Conservation (phyloP, 306 rosid genomes). For the Prunus davidiana region DNA sequence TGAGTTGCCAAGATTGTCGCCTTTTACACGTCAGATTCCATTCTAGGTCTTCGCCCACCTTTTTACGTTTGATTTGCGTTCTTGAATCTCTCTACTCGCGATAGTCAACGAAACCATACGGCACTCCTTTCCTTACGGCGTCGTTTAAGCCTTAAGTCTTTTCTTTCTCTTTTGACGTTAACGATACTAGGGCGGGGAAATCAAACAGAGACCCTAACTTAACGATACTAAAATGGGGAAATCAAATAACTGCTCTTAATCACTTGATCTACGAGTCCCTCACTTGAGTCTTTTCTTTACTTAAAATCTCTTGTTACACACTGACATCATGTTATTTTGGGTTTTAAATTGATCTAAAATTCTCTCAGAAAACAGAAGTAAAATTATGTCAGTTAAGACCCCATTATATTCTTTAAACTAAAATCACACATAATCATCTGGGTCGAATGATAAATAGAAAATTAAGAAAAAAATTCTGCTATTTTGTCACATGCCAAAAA, state of each 20-base stretch:
- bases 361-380: too few species aligned
- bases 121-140: background rate
- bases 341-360: too few species aligned
- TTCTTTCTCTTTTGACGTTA: background rate
- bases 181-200: too few species aligned
- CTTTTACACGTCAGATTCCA: conserved; percentile 13
- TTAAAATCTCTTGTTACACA: too few species aligned
- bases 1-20: conserved; percentile 45
- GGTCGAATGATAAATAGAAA: background rate
- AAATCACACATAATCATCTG: background rate
- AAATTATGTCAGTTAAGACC: too few species aligned
- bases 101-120: conserved; percentile 4
- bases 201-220: too few species aligned
- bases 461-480: background rate
- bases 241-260: too few species aligned
- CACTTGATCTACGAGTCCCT: too few species aligned
- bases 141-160: background rate
- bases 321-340: too few species aligned
- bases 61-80: background rate
- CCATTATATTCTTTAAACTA: background rate
- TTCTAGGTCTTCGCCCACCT: background rate
- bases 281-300: too few species aligned
- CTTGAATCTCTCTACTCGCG: too few species aligned
- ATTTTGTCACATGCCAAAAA: background rate
- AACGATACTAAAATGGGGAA: accelerated